phyloP scores from a whole-genome alignment of 345 rosid genomes.

The Kernera saxatilis region DNA sequence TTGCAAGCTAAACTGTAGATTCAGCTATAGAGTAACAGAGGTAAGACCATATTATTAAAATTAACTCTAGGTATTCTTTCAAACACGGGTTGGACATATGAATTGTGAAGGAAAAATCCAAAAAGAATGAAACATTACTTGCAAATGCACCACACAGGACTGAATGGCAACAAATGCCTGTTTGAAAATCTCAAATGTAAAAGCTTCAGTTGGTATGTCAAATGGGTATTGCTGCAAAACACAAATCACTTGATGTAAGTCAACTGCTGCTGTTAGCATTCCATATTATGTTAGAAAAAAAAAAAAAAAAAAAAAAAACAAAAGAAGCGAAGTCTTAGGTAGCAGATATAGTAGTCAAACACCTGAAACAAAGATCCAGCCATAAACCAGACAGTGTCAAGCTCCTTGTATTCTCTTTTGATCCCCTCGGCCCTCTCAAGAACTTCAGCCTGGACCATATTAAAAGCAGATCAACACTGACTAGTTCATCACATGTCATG shows the following conservation, averaged over 20 bases:
- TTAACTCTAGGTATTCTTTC: not conserved
- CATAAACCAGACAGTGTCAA: slow-evolving; percentile 99
- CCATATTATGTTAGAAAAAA: no score
- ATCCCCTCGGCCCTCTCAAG: slow-evolving; percentile 86
- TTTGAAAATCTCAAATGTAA: slow-evolving; percentile 84
- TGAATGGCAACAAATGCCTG: slow-evolving; percentile 97
- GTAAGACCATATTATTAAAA: not conserved
- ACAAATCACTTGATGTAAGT: slow-evolving; percentile 16
- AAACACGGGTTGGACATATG: not conserved
- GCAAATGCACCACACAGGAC: slow-evolving; percentile 97
- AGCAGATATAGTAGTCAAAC: not conserved
- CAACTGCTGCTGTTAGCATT: not conserved
- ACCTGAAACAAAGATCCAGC: slow-evolving; percentile 99
- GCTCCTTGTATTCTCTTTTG: slow-evolving; percentile 88
- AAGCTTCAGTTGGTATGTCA: slow-evolving; percentile 97
- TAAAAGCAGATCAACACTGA: slow-evolving; percentile 2
- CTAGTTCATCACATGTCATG: slow-evolving; percentile 5
- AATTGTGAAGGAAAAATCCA: not conserved
- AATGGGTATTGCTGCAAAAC: slow-evolving; percentile 87
- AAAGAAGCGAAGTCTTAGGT: not conserved
- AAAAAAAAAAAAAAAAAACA: not conserved
- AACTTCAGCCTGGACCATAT: slow-evolving; percentile 65
- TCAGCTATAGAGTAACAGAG: not conserved
- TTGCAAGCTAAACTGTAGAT: slow-evolving; percentile 1
- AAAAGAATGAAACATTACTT: slow-evolving; percentile 40